Base-by-base conservation (phyloP, 73 alveolate species). In the Paramecium biaurelia region DNA sequence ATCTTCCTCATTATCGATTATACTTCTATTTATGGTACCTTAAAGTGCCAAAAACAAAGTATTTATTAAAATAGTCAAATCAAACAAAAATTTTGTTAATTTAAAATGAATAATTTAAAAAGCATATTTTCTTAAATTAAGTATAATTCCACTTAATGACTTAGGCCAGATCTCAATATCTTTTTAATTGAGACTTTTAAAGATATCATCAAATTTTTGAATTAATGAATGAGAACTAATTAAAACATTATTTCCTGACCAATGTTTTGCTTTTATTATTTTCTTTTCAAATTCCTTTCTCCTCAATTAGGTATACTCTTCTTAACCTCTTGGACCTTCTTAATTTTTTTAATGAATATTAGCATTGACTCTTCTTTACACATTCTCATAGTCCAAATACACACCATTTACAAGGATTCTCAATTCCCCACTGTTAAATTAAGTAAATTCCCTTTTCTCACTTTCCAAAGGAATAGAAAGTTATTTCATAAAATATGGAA, bases 191-290 rank as follows among this genome's bases (percentile, higher is more conserved):
- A 74, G 38, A 18, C 67, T 41, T 74, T 15, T 37, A 37, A 74
- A 34, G 14, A 74, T 74, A 24, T 11, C 57, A 21, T 21, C 59
- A 15, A 74, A 37, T 74, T 74, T 74, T 20, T 28, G 6, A 4
- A 37, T 28, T 11, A 37, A 34, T n/a, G 8, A 2, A 35, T 34
- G 15, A 18, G 87, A 37, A 21, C 57, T 24, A 3, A 41, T 21
- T 37, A 74, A 32, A 12, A 74, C 87, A 41, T 74, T 41, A 15
- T 74, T 74, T n/a, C 87, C 87, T 4, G 87, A 74, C 87, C 87
- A 74, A 32, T 74, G 12, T 18, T 74, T 74, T 41, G 57, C n/a
- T 9, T 23, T 74, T 18, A 74, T 34, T 41, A 34, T 37, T 37
- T 74, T 74, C 11, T 74, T 41, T 74, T 74, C 37, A 34, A 37